Base-by-base conservation (phyloP, 257 asterid genomes). In the Gynochthodes officinalis region DNA sequence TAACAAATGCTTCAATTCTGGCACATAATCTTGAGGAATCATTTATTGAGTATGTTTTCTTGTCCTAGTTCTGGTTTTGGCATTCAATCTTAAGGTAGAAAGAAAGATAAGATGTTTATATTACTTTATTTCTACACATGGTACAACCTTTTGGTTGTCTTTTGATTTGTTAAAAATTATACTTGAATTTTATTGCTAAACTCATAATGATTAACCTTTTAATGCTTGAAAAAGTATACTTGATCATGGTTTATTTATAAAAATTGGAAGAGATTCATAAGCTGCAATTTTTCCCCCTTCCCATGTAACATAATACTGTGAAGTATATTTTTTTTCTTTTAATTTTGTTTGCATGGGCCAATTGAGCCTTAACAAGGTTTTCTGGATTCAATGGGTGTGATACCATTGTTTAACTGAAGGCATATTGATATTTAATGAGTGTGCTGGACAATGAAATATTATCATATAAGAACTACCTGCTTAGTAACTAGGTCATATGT, bases 1-100 rank as follows among this genome's bases (percentile, higher is more conserved):
- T 94, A 58, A 94, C 99, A 3, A 94, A 79, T 81, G 90, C 92
- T 71, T 94, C 98, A 58, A 88, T 94, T 83, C 67, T 94, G 77
- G 89, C 95, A 64, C 77, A 84, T 80, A 91, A 89, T 63, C 93
- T 94, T 5, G 88, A 85, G 82, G 98, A 94, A 81, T 94, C 99
- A 15, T 79, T 92, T 68, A 86, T 94, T 66, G 98, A 94, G 99
- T 94, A 88, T 52, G 98, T 84, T 50, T 71, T 42, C 43, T 79
- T 62, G 11, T 50, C 69, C 40, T 32, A 48, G 2, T 42, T 48
- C 58, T 71, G 61, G 46, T 60, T 40, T 65, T 53, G 23, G 35
- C 44, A 32, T 37, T 23, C n/a, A 30, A 33, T 5, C 57, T n/a
- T 44, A 19, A 27, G 18, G 72, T 39, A 54, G 40, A 50, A 16